Evolutionary conservation across 1,139 yeast species (phyloP), one percentile per base, ranked within the genome.

Genomic region (Blastobotrys arbuscula): DNA sequence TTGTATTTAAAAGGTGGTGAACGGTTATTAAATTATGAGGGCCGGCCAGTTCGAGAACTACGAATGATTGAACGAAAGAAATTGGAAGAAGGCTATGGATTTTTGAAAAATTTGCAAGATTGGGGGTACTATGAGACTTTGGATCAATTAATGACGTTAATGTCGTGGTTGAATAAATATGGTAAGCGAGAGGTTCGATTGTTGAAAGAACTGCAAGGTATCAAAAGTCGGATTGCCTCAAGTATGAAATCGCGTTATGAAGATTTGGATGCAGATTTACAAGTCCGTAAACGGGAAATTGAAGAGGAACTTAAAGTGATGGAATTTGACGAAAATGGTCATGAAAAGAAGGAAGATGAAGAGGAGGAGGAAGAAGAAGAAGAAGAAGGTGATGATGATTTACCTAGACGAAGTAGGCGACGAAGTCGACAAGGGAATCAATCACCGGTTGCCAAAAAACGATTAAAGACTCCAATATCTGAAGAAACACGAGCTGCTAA

Each of bases 61-160:
- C 53, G 51, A 31, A 47, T 42, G 39, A 45, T 42, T 43, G 84
- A 83, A 61, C 72, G 89, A 41, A 87, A 86, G 62, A 59, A 77
- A 24, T 67, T 82, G 33, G 96, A 86, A 61, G 96, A 86, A 60
- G 70, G 73, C 3, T 79, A 82, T 1, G 76, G 71, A 50, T 76
- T 80, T 12, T 62, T 84, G 33, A 57, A 78, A 20, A 68, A 74
- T 23, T 75, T 80, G 5, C 58, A 68, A 8, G 75, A 76, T 41
- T 88, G 96, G 92, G 79, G 88, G 57, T 82, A 65, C 59, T 86
- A 76, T 58, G 96, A 89, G 53, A 69, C 66, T 1, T 74, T 77
- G 1, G 78, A 75, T 10, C 84, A 85, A 48, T 65, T 90, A 33
- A 77, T 75, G 1, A 63, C 62, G n/a, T 65, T 92, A 28, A 55